Evolutionary conservation across 169 alveolate species (phyloP).

Genomic region (Eimeria brunetti): DNA sequence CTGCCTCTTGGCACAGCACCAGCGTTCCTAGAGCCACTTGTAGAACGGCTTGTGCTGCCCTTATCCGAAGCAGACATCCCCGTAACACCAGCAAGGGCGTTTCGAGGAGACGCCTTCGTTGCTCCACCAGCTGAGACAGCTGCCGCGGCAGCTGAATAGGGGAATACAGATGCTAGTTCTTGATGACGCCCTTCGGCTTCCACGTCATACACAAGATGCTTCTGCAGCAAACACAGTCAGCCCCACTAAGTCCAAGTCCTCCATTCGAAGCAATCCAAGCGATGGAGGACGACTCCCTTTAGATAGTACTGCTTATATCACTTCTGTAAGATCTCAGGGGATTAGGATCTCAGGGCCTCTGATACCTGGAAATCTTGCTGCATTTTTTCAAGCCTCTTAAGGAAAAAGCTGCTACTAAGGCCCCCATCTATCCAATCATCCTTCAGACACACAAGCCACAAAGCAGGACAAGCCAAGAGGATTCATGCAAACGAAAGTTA

Average conservation of each 20-base stretch:
- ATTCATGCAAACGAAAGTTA: neutral
- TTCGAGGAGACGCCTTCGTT: constrained; percentile 26
- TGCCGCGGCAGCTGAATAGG: constrained; percentile 66
- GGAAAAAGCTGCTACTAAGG: constrained; percentile 64
- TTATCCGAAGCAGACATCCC: constrained; percentile 37
- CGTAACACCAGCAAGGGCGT: constrained; percentile 36
- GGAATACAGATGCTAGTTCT: constrained; percentile 64
- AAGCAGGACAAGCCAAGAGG: neutral
- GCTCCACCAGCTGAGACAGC: constrained; percentile 30
- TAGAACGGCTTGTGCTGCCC: constrained; percentile 39
- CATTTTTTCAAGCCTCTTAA: constrained; percentile 49
- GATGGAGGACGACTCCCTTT: neutral
- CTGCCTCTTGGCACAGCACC: constrained; percentile 58
- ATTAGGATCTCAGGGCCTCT: neutral
- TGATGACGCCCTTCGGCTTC: constrained; percentile 41
- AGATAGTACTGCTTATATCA: neutral
- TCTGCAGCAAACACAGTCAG: constrained; percentile 9
- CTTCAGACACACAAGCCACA: constrained; percentile 13
- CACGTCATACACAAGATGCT: constrained; percentile 47
- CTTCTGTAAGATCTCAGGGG: neutral
- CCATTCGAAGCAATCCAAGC: neutral
- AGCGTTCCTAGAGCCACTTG: constrained; percentile 12
- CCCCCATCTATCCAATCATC: constrained; percentile 75
- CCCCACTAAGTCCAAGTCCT: neutral
- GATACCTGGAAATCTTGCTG: constrained; percentile 66